Base-by-base conservation (phyloP, 2,329 filamentous ascomycete species). In the Didymella sp. region DNA sequence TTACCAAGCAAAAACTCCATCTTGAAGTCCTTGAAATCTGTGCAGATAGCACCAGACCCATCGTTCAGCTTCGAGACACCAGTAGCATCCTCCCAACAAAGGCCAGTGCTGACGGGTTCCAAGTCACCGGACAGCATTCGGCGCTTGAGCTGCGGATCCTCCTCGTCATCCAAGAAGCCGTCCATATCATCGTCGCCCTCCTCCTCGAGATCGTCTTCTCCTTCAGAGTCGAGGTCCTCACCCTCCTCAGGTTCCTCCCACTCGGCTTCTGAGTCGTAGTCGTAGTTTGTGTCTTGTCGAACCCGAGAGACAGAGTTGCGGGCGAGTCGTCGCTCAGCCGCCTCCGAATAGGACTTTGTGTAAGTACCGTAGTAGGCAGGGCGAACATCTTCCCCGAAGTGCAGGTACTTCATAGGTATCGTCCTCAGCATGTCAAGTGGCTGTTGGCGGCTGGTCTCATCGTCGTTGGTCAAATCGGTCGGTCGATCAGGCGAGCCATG, bases 101-200 rank as follows among this genome's bases (percentile, higher is more conserved):
- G 78, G 0, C 94, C 95, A 3, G 87, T 91, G 71, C 84, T 90
- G 38, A 89, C 80, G 0, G 92, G 91, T 69, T 93, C 86, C 68
- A 96, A 82, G 62, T 91, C 87, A 27, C 87, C 86, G 28, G 80
- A 85, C 67, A 84, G 79, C 6, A 84, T 75, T 77, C 88, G 76
- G 73, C 84, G 79, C 80, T 85, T 83, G 74, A 81, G 62, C 77
- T 80, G 72, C 76, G 78, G 58, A 78, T 84, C 69, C 75, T 95
- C 91, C 50, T 96, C 91, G 6, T 91, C 91, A 65, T 96, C 93
- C 1, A 97, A 81, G 70, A 97, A 97, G 17, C 87, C 93, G 4
- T 92, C 91, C 87, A 96, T 89, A 58, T 96, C 92, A 60, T 91
- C 89, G 15, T 91, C 89, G n/a, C 87, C 89, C 11, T 91, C 83